A percentile compares a stretch with the other conserved stretches of the same genome.
Evolutionary conservation across 2,329 filamentous ascomycete genomes (phyloP).

Genomic region (Eutypa lata): DNA sequence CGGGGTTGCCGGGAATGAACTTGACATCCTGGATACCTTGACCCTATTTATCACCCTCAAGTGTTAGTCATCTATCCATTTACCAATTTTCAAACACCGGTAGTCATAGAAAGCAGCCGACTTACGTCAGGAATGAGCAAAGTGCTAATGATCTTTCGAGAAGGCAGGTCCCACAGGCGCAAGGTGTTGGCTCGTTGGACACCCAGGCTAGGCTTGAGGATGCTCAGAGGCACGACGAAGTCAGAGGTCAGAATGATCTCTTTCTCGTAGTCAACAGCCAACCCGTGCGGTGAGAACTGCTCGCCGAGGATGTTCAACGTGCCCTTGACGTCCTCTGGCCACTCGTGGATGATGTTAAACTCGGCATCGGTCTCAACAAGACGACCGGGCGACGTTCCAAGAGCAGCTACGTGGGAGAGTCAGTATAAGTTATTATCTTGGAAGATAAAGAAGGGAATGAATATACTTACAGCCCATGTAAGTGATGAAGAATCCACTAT

Average conservation of each 20-base stretch:
- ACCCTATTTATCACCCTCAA: constrained; percentile 29
- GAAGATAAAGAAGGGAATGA: not conserved
- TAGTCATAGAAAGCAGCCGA: no score
- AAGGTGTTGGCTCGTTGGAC: constrained; percentile 55
- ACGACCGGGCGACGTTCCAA: constrained; percentile 56
- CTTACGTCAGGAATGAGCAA: constrained; percentile 56
- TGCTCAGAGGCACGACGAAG: constrained; percentile 59
- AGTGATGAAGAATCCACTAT: constrained; percentile 55
- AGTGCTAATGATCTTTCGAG: constrained; percentile 54
- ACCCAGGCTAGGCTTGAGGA: constrained; percentile 56
- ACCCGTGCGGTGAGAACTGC: constrained; percentile 61
- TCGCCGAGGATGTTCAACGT: constrained; percentile 55
- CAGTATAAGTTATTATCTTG: not conserved
- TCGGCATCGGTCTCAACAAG: constrained; percentile 58
- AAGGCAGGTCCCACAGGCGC: constrained; percentile 54
- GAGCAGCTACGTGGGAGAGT: constrained; percentile 31
- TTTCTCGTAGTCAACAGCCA: constrained; percentile 55
- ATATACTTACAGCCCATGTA: constrained; percentile 51
- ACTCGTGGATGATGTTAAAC: constrained; percentile 61
- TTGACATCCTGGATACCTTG: constrained; percentile 63
- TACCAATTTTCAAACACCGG: no score
- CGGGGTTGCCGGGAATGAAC: constrained; percentile 59
- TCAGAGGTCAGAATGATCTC: constrained; percentile 59
- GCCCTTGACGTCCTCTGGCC: constrained; percentile 53
- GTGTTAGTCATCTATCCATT: not conserved